Base-by-base conservation (phyloP, 2,329 filamentous ascomycete species). In the Neofusicoccum umdonicola region DNA sequence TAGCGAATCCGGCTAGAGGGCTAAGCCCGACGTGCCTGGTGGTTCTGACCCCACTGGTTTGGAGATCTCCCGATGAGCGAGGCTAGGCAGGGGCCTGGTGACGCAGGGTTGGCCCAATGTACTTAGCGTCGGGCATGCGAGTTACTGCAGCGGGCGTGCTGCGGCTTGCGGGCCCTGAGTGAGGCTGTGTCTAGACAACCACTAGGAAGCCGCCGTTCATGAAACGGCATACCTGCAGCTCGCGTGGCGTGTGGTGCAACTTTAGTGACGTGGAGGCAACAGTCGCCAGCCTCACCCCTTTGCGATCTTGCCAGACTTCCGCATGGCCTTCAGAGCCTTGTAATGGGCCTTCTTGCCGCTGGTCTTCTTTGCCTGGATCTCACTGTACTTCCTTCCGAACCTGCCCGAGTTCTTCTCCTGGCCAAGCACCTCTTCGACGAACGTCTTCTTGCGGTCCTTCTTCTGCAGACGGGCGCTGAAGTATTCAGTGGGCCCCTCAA, bases 331-430 rank as follows among this genome's bases (percentile, higher is more conserved):
- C 69, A 97, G 77, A 64, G 88, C 89, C 74, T 94, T 94, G 82
- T 97, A 98, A 72, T 91, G 90, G 0, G 86, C 88, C 79, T 94
- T 97, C 81, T 92, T 96, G 61, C 95, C 95, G 71, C 91, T 96
- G 27, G 85, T 87, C 79, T 96, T 98, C 67, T 85, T 84, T 58
- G 83, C 83, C 75, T 97, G 93, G 57, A 98, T 92, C 65, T 94
- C 89, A 64, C 86, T 84, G 78, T 97, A 98, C 78, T 96, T 97
- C 72, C 84, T 85, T 82, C 91, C 92, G 81, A 97, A 95, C 70
- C 91, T 90, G 66, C 84, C 84, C 50, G 82, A 88, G 66, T 85
- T 77, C 60, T 85, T 81, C 76, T 92, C 89, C 48, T 84, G 81
- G 27, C 88, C 86, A 70, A 97, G 81, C 3, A 95, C 86, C 74